Conservation (phyloP, 495 filamentous ascomycete species). For the Xylaria scruposa region DNA sequence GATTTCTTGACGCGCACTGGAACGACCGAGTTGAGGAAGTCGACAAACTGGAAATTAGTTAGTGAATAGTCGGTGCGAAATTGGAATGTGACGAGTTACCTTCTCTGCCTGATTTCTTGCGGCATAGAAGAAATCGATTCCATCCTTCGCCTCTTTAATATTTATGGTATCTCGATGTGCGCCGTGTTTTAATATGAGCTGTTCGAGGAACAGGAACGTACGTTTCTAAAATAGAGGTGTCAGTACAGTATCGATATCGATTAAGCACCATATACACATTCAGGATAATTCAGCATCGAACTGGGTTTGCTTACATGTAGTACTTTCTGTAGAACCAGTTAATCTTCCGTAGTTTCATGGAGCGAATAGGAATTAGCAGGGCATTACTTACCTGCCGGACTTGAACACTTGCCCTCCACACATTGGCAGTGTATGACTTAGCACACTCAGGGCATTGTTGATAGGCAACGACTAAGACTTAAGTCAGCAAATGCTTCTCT, state of each 20-base stretch:
- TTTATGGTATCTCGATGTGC: conserved; percentile 95
- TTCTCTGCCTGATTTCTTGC: conserved; percentile 90
- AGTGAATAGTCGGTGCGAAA: background rate
- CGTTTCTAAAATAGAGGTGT: conserved; percentile 67
- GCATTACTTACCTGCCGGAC: conserved; percentile 68
- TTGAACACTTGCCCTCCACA: conserved; percentile 79
- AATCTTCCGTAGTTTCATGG: background rate
- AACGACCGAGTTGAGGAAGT: conserved; percentile 83
- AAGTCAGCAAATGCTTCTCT: conserved; percentile 1
- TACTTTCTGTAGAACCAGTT: conserved; percentile 63
- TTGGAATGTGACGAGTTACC: background rate
- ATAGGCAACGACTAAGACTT: conserved; percentile 65
- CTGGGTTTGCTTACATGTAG: conserved; percentile 50
- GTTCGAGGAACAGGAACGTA: conserved; percentile 95
- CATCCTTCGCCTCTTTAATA: conserved; percentile 93
- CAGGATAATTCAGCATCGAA: background rate
- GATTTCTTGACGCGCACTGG: conserved; percentile 84
- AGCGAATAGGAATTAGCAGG: background rate
- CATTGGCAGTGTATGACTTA: conserved; percentile 94
- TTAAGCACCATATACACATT: background rate
- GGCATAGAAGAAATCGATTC: conserved; percentile 93
- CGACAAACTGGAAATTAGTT: conserved; percentile 63
- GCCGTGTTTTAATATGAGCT: conserved; percentile 90
- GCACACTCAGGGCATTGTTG: conserved; percentile 92
- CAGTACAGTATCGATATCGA: background rate